Evolutionary conservation across 202 grass and related monocot genomes (phyloP), one percentile per base, ranked within the genome.

Genomic region (Panicum virgatum): DNA sequence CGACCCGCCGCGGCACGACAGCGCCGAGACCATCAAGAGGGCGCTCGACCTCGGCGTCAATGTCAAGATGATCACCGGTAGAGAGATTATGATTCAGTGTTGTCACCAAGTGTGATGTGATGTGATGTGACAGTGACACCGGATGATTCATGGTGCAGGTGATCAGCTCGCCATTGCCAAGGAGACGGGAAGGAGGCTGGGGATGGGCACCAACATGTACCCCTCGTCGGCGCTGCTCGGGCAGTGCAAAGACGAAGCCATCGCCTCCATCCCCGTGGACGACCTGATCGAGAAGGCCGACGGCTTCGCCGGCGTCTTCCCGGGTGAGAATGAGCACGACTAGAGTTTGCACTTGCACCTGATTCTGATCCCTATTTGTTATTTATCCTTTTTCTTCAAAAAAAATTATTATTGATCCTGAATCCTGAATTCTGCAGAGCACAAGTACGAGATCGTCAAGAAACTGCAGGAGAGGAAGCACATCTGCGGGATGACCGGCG

Each of bases 161-260:
- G 96, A 98, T 18, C 96, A 98, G 77, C 91, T 98, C 20, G 90
- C 92, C 26, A 98, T 98, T 50, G 96, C 96, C 57, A 98, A 93
- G 90, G 96, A 98, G 84, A 98, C 96, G 3, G 96, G 96, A 1
- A 77, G 96, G 74, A 92, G 96, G 87, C 90, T 98, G 57, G 96
- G 96, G 27, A 98, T 98, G 96, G 96, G 92, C 56, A 93, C 88
- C 7, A 98, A 98, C 87, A 98, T 98, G 96, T 98, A 98, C 77
- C 96, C 92, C 52, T 93, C 96, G 23, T 98, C 92, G 27, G 88
- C 80, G 2, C 62, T 98, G 59, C 92, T 98, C 13, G 84, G 92
- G 11, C 88, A 96, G 66, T 32, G 42, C 44, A 93, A 86, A n/a
- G 92, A 96, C 64, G 84, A 86, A 62, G 86, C 88, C 4, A 87